Base-by-base conservation (phyloP, 2,329 filamentous ascomycete species). In the Fusarium algeriense region DNA sequence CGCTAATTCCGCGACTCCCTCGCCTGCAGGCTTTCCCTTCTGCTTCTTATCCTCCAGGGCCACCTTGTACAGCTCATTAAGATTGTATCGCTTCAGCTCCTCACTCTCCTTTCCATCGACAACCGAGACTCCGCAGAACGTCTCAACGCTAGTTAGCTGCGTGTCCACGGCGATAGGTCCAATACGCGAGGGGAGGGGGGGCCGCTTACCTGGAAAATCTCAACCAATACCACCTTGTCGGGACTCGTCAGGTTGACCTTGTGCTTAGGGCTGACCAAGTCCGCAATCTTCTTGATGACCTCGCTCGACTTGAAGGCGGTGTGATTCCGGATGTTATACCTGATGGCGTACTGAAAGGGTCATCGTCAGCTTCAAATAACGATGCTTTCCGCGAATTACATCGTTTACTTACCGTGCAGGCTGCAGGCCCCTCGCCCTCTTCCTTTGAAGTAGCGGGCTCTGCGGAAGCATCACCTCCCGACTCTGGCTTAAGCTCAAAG, bases 161-260 rank as follows among this genome's bases (percentile, higher is more conserved):
- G 52, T 68, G 52, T 30, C 44, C 54, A 54, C 34, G 12, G 52
- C 44, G 55, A 75, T 67, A 73, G 67, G 73, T 60, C 60, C 52
- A 73, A 67, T 55, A 68, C 58, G 62, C 60, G 65, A 73, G 56
- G 52, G 41, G 34, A 23, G 20, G 23, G 56, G 60, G 56, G 38
- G 60, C 57, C 64, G 50, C 80, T 71, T 86, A 93, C 93, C 87
- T 94, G 90, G 80, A 92, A 95, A 61, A 96, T 87, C 75, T 96
- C 93, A 61, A 96, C 89, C 67, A 95, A 82, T 73, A 96, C 91
- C 35, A 95, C 88, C 77, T 93, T 89, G 81, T 95, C 92, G 37
- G 93, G 92, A n/a, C 86, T 87, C 50, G 86, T 88, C n/a, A 97
- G 86, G 75, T 95, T 90, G 64, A 96, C 93, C 76, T 90, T 92